Percentiles rank a stretch among this genome's conserved stretches.
Evolutionary conservation across 2,329 filamentous ascomycete species (phyloP).

Genomic region (Colletotrichum sp.): DNA sequence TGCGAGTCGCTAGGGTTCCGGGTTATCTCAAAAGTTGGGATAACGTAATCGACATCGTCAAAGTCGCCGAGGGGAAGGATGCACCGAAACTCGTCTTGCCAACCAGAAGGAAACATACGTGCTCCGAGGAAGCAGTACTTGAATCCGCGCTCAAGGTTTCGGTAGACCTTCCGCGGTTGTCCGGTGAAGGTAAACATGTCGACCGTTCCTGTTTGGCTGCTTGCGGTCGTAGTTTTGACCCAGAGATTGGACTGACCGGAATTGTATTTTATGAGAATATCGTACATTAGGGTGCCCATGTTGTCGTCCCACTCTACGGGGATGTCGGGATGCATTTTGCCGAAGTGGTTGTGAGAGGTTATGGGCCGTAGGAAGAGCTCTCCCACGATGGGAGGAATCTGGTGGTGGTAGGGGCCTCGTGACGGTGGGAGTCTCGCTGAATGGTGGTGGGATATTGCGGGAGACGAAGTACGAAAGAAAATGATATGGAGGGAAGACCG

Average conservation of each 20-base stretch:
- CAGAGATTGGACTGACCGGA: not conserved
- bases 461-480: not conserved
- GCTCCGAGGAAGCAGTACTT: not conserved
- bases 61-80: not conserved
- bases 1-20: not conserved
- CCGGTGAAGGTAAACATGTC: not conserved
- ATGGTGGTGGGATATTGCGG: not conserved
- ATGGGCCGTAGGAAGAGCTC: not conserved
- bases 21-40: not conserved
- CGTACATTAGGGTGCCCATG: not conserved
- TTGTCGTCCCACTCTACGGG: not conserved
- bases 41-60: not conserved
- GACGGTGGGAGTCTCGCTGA: not conserved
- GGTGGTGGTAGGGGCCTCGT: not conserved
- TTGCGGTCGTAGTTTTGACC: not conserved
- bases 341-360: not conserved
- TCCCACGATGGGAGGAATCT: not conserved
- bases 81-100: not conserved
- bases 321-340: not conserved
- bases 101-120: not conserved
- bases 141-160: not conserved
- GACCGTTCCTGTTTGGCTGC: not conserved
- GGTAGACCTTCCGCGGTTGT: not conserved
- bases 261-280: not conserved
- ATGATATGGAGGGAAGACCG: not conserved